Percentiles rank a stretch among this genome's conserved stretches.
phyloP scores from a whole-genome alignment of 2,329 filamentous ascomycete species.

The Trichoderma oligosporum region DNA sequence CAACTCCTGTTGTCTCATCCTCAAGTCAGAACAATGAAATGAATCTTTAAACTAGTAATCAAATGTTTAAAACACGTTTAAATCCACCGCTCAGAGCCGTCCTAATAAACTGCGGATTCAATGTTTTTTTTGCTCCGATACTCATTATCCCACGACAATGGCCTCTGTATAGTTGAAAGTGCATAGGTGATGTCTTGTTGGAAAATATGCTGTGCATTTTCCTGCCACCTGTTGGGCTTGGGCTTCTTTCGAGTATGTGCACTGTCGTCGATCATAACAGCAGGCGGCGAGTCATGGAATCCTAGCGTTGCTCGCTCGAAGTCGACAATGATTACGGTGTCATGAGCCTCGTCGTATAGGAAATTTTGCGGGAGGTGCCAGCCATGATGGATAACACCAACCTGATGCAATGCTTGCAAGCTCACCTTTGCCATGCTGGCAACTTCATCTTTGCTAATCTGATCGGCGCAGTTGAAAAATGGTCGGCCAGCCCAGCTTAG shows the following conservation, averaged over 20 bases:
- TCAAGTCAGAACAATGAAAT: too few species aligned
- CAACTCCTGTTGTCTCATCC: too few species aligned
- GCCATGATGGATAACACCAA: not conserved
- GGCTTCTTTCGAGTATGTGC: not conserved
- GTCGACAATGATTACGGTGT: slow-evolving; percentile 1
- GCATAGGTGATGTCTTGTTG: not conserved
- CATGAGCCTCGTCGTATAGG: not conserved
- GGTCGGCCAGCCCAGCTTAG: not conserved
- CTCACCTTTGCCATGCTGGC: not conserved
- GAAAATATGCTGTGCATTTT: not conserved
- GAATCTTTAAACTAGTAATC: too few species aligned
- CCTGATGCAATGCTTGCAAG: not conserved
- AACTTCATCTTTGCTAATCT: not conserved
- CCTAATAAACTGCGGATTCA: too few species aligned
- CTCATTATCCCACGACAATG: not conserved
- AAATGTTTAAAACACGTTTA: too few species aligned
- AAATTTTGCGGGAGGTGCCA: not conserved
- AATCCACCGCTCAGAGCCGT: too few species aligned
- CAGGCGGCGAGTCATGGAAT: not conserved
- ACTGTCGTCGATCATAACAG: not conserved
- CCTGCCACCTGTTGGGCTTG: not conserved
- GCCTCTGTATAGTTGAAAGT: not conserved
- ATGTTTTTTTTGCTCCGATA: too few species aligned
- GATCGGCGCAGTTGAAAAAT: not conserved
- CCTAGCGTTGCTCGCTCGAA: not conserved